A percentile compares a stretch with the other conserved stretches of the same genome.
Conservation (phyloP, 2,329 filamentous ascomycete genomes). For the Aspergillus terreus region DNA sequence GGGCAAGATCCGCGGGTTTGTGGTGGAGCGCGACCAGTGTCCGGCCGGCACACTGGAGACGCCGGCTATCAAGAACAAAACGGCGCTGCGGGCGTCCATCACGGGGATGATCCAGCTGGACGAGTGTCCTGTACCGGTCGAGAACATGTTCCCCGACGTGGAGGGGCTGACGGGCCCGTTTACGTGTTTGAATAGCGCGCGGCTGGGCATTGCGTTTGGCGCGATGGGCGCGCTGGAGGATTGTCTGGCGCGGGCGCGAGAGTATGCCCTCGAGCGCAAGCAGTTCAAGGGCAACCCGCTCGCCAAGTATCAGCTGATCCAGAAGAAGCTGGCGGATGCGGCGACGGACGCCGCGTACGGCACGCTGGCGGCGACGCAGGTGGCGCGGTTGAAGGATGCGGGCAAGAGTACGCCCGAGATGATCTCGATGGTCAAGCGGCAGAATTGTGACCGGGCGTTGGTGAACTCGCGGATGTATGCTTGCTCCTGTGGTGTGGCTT, state of each 20-base stretch:
- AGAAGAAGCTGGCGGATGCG: constrained; percentile 96
- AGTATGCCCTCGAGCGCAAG: constrained; percentile 86
- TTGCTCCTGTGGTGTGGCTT: background rate
- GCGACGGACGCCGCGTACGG: constrained; percentile 87
- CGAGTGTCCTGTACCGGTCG: constrained; percentile 78
- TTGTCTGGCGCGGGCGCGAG: constrained; percentile 73
- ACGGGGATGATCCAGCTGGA: constrained; percentile 98
- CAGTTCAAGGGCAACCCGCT: constrained; percentile 96
- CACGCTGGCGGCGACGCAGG: constrained; percentile 83
- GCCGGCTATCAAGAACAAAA: constrained; percentile 91
- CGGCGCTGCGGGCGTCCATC: constrained; percentile 83
- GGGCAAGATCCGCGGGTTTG: constrained; percentile 89
- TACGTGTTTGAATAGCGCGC: constrained; percentile 86
- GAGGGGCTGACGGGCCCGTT: constrained; percentile 88
- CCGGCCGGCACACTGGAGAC: constrained; percentile 87
- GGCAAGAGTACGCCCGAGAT: constrained; percentile 88
- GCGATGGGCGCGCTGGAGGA: constrained; percentile 94
- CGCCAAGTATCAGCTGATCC: constrained; percentile 92
- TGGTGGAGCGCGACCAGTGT: constrained; percentile 80
- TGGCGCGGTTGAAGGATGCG: constrained; percentile 87
- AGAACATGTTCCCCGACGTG: constrained; percentile 90
- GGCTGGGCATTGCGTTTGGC: constrained; percentile 90
- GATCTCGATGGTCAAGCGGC: constrained; percentile 94
- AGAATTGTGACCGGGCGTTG: constrained; percentile 92
- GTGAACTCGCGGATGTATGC: constrained; percentile 66